Evolutionary conservation across 257 asterid genomes (phyloP).

Genomic region (Fraxinus americana): DNA sequence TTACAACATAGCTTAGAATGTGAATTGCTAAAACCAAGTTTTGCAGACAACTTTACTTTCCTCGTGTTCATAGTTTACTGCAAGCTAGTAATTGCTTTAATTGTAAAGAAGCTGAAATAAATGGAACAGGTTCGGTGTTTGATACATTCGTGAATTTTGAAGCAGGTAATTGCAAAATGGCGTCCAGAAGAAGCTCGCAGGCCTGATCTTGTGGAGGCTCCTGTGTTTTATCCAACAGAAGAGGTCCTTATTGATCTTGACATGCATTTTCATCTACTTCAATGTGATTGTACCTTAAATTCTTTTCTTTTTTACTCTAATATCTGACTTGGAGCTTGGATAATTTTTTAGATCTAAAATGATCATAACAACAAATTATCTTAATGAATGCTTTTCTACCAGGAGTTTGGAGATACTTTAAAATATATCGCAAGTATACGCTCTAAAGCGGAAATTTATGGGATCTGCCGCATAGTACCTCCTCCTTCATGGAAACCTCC

Average conservation of each 20-base stretch:
- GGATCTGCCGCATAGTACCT: slow-evolving; percentile 97
- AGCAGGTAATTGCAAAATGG: slow-evolving; percentile 89
- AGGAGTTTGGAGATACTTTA: slow-evolving; percentile 92
- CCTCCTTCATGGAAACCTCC: slow-evolving; percentile 98
- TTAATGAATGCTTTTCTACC: slow-evolving; percentile 27
- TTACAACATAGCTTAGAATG: slow-evolving; percentile 2
- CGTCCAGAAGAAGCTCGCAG: slow-evolving; percentile 74
- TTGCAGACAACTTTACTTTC: not conserved
- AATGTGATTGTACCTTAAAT: not conserved
- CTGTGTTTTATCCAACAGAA: slow-evolving; percentile 93
- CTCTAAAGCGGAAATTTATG: slow-evolving; percentile 76
- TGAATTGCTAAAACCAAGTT: not conserved
- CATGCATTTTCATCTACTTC: slow-evolving; percentile 17
- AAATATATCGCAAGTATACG: slow-evolving; percentile 86
- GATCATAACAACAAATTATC: slow-evolving; percentile 19
- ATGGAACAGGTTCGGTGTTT: not conserved
- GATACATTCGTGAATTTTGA: slow-evolving; percentile 34
- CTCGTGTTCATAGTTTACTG: not conserved
- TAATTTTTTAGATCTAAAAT: slow-evolving; percentile 3
- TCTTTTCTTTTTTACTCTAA: not conserved
- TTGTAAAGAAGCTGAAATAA: slow-evolving; percentile 7
- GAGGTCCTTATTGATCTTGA: slow-evolving; percentile 54
- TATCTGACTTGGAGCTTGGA: not conserved
- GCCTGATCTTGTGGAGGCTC: slow-evolving; percentile 81
- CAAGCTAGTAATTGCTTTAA: slow-evolving; percentile 2